Conservation (phyloP, 164 flowering plant genomes). For the Malania oleifera region DNA sequence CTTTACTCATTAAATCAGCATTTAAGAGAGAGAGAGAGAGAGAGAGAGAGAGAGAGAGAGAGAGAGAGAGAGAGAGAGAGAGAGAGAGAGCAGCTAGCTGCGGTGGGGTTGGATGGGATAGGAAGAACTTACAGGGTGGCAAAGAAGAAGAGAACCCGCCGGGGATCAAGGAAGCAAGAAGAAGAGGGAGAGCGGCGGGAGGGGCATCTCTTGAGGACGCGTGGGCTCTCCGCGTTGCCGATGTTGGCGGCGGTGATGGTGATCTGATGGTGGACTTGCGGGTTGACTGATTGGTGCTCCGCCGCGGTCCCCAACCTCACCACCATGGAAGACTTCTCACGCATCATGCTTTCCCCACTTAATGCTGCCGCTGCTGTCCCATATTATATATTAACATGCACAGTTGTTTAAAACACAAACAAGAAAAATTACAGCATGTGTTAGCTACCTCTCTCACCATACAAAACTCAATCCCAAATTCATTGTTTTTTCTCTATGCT, state of each 20-base stretch:
- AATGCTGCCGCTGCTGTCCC: conserved; percentile 18
- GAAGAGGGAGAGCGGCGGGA: conserved; percentile 41
- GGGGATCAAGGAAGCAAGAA: conserved; percentile 51
- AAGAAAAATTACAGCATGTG: neutral
- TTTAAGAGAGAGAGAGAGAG: no score
- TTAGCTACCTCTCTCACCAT: no score
- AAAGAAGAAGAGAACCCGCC: conserved; percentile 58
- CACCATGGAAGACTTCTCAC: conserved; percentile 29
- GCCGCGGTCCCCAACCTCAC: conserved; percentile 29
- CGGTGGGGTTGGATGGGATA: neutral
- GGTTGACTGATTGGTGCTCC: conserved; percentile 13
- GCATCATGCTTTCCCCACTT: conserved; percentile 28
- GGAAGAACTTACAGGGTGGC: conserved; percentile 82
- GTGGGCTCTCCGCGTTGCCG: conserved; percentile 24
- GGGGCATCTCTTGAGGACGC: conserved; percentile 27
- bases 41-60: no score
- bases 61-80: no score
- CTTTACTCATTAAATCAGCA: no score
- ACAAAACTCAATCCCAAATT: neutral
- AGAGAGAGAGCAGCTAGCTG: neutral
- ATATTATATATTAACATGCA: no score
- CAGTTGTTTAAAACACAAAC: no score
- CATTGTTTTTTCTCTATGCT: neutral
- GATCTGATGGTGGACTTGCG: conserved; percentile 46
- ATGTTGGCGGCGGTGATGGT: conserved; percentile 32